Percentiles rank a stretch among this genome's conserved stretches.
Conservation (phyloP, 2,329 filamentous ascomycete genomes). For the Fusarium sublunatum region DNA sequence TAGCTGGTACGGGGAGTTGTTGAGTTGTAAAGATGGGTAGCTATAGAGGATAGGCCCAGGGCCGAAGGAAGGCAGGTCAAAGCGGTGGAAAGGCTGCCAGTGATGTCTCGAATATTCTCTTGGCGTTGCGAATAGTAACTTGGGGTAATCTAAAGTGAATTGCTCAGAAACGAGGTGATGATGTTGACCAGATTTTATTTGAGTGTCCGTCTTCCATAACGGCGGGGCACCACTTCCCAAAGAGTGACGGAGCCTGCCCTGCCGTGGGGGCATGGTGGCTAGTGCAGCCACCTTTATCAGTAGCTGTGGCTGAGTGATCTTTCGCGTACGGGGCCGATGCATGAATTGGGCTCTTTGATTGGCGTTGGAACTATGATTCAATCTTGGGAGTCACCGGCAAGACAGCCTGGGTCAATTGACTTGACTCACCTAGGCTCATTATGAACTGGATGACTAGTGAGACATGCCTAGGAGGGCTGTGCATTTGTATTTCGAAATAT, state of each 20-base stretch:
- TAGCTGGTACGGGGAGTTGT: conserved; percentile 18
- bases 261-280: conserved; percentile 26
- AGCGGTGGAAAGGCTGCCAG: neutral
- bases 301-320: conserved; percentile 35
- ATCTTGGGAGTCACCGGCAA: conserved; percentile 32
- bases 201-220: conserved; percentile 21
- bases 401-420: neutral
- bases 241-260: conserved; percentile 26
- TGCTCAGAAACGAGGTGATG: conserved; percentile 21
- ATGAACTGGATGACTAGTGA: neutral
- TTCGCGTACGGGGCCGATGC: conserved; percentile 9
- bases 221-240: conserved; percentile 41
- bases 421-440: conserved; percentile 26
- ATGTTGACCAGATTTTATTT: conserved; percentile 46
- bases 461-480: too few relatives aligned
- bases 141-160: conserved; percentile 2
- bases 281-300: conserved; percentile 12
- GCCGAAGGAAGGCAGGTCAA: neutral
- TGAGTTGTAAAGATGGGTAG: conserved; percentile 7
- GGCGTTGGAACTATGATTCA: neutral
- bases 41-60: neutral
- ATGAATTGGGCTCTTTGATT: conserved; percentile 23
- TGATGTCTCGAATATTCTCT: neutral
- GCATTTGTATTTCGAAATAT: too few relatives aligned
- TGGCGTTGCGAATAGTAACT: conserved; percentile 4